Conservation (phyloP, 805 yeast genomes). For the Teunomyces stri region DNA sequence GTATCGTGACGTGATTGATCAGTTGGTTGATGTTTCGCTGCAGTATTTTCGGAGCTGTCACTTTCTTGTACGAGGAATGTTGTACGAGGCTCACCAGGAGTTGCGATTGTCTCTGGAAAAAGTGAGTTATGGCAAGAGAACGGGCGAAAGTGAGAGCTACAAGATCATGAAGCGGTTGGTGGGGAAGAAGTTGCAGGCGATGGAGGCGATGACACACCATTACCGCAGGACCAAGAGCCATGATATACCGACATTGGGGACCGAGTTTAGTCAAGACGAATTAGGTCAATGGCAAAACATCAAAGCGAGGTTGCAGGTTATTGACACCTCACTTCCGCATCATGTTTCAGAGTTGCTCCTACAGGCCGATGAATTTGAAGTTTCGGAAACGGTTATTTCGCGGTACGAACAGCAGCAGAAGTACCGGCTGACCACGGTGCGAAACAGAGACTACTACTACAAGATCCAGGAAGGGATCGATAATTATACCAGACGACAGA, state of each 20-base stretch:
- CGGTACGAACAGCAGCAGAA: constrained; percentile 6
- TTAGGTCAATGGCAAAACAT: constrained; percentile 1
- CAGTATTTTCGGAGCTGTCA: not conserved
- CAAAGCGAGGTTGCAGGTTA: not conserved
- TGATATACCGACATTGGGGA: not conserved
- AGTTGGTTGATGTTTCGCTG: constrained; percentile 3
- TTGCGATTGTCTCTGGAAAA: constrained; percentile 9
- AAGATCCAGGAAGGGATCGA: constrained; percentile 23
- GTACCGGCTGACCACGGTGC: constrained; percentile 5
- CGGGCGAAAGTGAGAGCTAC: constrained; percentile 7
- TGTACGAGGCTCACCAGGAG: constrained; percentile 8
- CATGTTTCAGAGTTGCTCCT: not conserved
- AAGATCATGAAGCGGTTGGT: constrained; percentile 8
- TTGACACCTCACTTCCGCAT: not conserved
- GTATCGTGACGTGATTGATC: constrained; percentile 8
- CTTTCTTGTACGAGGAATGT: constrained; percentile 8
- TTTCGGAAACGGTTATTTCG: constrained; percentile 3
- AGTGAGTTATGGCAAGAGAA: constrained; percentile 4
- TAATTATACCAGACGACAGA: constrained; percentile 14
- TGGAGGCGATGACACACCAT: constrained; percentile 6
- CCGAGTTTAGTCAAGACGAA: constrained; percentile 3
- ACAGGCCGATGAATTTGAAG: not conserved
- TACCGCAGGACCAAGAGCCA: not conserved
- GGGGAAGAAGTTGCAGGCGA: constrained; percentile 5
- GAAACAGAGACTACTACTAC: constrained; percentile 12